Conservation (phyloP, 352 stramenopile species). For the Phytophthora hybrid region DNA sequence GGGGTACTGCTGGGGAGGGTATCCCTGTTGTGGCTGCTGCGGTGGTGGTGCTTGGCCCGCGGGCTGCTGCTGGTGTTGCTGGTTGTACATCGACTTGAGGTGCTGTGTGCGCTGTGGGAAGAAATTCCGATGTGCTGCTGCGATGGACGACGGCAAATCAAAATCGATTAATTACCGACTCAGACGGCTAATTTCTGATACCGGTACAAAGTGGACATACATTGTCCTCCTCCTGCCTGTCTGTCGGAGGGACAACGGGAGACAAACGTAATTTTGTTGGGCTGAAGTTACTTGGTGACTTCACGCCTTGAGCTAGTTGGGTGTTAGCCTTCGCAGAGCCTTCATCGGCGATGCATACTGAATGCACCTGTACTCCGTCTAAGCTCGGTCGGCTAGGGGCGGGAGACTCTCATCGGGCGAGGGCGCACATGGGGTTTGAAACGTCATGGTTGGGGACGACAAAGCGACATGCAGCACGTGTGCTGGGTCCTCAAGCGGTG, state of each 20-base stretch:
- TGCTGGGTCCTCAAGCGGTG: not conserved
- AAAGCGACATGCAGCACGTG: not conserved
- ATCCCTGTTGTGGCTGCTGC: conserved; percentile 32
- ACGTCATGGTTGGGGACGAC: not conserved
- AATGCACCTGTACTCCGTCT: not conserved
- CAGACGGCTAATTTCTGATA: conserved; percentile 34
- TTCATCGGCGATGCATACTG: too few species aligned
- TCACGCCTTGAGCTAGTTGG: not conserved
- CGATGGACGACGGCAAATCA: conserved; percentile 25
- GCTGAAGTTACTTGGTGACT: not conserved
- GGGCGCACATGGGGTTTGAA: conserved; percentile 2
- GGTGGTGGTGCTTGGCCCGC: conserved; percentile 5
- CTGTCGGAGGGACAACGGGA: too few species aligned
- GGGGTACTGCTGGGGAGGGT: conserved; percentile 40
- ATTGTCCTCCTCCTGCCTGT: too few species aligned
- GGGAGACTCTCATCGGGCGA: not conserved
- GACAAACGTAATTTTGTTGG: not conserved
- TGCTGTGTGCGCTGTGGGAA: not conserved
- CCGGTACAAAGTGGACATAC: not conserved
- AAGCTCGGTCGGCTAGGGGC: not conserved
- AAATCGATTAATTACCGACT: conserved; percentile 29
- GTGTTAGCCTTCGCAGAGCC: too few species aligned
- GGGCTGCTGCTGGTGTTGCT: conserved; percentile 14
- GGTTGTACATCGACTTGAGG: conserved; percentile 30
- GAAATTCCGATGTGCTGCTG: conserved; percentile 23